These are phyloP conservation scores for Graphilbum ipis-grandicollis DNA, from an alignment of 2,329 filamentous ascomycete genomes.

Conservation along the genomic window DNA sequence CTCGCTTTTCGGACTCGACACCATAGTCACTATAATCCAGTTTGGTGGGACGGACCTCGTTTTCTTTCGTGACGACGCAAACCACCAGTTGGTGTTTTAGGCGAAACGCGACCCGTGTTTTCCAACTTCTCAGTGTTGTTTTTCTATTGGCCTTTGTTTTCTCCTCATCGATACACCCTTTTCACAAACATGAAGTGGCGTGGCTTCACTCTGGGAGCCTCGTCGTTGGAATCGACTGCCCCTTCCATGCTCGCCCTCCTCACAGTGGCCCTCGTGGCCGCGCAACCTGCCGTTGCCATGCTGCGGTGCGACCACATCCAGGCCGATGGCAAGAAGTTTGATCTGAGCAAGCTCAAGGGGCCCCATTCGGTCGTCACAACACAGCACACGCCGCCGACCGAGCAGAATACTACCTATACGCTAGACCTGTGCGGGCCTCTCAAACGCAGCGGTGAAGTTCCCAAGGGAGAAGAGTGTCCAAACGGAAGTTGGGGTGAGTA, in stretches of 20 bases:
- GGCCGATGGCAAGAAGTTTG: conserved; percentile 41
- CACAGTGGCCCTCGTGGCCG: conserved; percentile 4
- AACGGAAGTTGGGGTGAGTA: conserved; percentile 48
- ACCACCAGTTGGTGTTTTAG: no score
- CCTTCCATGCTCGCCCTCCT: conserved; percentile 3
- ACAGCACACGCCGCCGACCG: conserved; percentile 31
- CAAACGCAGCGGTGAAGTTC: conserved; percentile 38
- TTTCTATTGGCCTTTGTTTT: no score
- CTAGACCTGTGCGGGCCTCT: conserved; percentile 59
- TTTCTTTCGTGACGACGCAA: no score
- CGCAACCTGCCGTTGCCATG: conserved; percentile 19
- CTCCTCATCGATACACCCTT: no score
- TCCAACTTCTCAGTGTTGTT: no score
- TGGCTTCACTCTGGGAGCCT: background rate
- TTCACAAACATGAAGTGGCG: background rate
- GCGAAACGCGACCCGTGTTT: no score
- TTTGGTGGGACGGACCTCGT: no score
- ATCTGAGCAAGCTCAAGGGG: conserved; percentile 46
- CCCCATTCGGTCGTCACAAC: conserved; percentile 51
- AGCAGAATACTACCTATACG: conserved; percentile 64
- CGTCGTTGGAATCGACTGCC: background rate
- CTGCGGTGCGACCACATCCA: conserved; percentile 46
- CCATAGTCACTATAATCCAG: no score
- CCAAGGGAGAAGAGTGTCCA: conserved; percentile 44
- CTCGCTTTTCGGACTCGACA: no score